Conservation (phyloP, 441 rosid species). For the Croton setiger region DNA sequence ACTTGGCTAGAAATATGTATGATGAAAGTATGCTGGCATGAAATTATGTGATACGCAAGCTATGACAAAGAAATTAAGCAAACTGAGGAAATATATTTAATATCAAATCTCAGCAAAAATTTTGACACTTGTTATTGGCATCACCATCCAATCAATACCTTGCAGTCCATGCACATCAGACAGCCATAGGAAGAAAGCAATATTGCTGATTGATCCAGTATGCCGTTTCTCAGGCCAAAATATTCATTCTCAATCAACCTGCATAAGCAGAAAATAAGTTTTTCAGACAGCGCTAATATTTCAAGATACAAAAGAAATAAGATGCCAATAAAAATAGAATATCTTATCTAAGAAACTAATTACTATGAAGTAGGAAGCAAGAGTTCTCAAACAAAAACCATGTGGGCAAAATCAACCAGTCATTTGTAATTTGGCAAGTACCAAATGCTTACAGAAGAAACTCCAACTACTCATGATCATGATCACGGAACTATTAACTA, state of each 20-base stretch:
- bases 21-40: slow-evolving; percentile 1
- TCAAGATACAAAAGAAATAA: neutral
- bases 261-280: slow-evolving; percentile 23
- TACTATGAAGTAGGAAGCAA: neutral
- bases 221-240: slow-evolving; percentile 87
- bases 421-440: neutral
- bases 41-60: neutral
- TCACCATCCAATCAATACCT: slow-evolving; percentile 42
- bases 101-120: neutral
- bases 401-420: neutral
- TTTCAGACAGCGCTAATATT: slow-evolving; percentile 8
- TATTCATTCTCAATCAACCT: slow-evolving; percentile 91
- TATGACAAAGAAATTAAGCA: neutral
- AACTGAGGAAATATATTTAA: neutral
- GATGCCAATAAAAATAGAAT: neutral
- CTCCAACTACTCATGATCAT: neutral
- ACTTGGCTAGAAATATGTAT: neutral
- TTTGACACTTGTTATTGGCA: neutral
- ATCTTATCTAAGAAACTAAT: slow-evolving; percentile 2
- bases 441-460: neutral
- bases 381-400: neutral
- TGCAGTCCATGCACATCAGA: slow-evolving; percentile 86
- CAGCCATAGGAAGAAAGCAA: slow-evolving; percentile 77
- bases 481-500: neutral
- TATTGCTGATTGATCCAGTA: slow-evolving; percentile 93